Evolutionary conservation across 31 red algal genomes (phyloP).

Genomic region (Odonthalia washingtoniensis): DNA sequence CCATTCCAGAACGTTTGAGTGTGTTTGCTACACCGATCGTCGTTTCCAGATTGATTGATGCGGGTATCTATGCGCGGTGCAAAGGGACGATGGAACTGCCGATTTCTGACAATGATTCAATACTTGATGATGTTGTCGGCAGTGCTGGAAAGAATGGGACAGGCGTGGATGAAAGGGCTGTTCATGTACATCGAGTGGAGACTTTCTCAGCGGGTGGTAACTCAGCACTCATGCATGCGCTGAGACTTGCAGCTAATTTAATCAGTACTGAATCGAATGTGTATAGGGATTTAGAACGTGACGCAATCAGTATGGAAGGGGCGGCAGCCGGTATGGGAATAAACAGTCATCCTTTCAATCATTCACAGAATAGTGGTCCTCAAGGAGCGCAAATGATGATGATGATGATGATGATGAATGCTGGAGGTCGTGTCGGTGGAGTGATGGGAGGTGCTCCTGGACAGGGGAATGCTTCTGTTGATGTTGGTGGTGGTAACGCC

Average conservation of each 20-base stretch:
- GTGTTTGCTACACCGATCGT: constrained; percentile 56
- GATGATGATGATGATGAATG: not conserved
- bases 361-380: too few relatives aligned
- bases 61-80: constrained; percentile 61
- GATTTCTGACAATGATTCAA: not conserved
- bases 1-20: constrained; percentile 51
- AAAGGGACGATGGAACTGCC: constrained; percentile 44
- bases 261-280: too few relatives aligned
- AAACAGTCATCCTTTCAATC: too few relatives aligned
- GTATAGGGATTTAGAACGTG: too few relatives aligned
- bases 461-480: not conserved
- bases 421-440: not conserved
- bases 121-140: constrained; percentile 15
- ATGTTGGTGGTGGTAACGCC: not conserved
- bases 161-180: too few relatives aligned
- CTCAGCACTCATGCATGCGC: constrained; percentile 55
- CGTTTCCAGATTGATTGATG: constrained; percentile 63
- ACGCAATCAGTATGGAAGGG: too few relatives aligned
- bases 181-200: constrained; percentile 34
- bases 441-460: not conserved
- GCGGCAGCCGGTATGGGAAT: too few relatives aligned
- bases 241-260: too few relatives aligned
- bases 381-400: too few relatives aligned
- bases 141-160: too few relatives aligned
- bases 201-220: constrained; percentile 42